These are phyloP conservation scores for Penicillium canariense DNA, from an alignment of 495 filamentous ascomycete species.

Conservation along the genomic window DNA sequence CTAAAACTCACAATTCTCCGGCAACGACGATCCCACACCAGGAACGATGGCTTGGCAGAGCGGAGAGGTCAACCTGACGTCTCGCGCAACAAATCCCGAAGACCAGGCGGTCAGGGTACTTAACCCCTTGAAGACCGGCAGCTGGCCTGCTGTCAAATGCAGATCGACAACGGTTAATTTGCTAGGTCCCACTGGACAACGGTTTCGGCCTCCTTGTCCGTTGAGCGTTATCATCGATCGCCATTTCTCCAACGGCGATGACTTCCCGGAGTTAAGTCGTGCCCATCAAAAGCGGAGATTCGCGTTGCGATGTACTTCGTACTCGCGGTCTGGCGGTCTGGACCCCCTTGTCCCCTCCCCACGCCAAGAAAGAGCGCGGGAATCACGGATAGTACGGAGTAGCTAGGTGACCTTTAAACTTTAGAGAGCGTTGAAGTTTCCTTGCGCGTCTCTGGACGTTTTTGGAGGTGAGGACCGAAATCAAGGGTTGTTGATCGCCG, in stretches of 20 bases:
- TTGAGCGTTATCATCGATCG: too few relatives aligned
- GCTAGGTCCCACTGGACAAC: slow-evolving; percentile 16
- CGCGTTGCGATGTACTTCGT: neutral
- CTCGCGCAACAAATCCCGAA: slow-evolving; percentile 9
- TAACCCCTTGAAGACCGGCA: slow-evolving; percentile 8
- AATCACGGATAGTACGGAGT: neutral
- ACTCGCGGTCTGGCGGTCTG: neutral
- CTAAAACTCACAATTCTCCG: neutral
- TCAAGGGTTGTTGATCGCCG: slow-evolving; percentile 6
- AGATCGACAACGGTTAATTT: slow-evolving; percentile 29
- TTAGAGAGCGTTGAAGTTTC: neutral
- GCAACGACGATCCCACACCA: neutral
- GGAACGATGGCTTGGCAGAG: neutral
- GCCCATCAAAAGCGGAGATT: neutral
- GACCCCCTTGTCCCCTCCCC: neutral
- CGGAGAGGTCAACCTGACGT: neutral
- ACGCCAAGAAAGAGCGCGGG: neutral
- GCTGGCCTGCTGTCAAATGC: slow-evolving; percentile 23
- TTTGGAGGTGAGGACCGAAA: neutral
- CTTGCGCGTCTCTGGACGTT: neutral
- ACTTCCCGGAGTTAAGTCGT: too few relatives aligned
- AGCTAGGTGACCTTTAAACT: neutral
- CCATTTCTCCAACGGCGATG: neutral
- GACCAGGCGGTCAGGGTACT: neutral
- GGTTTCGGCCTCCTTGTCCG: slow-evolving; percentile 5